These are phyloP conservation scores for Neoboletus brunneissimus DNA, from an alignment of 768 basidiomycete species.

Conservation along the genomic window DNA sequence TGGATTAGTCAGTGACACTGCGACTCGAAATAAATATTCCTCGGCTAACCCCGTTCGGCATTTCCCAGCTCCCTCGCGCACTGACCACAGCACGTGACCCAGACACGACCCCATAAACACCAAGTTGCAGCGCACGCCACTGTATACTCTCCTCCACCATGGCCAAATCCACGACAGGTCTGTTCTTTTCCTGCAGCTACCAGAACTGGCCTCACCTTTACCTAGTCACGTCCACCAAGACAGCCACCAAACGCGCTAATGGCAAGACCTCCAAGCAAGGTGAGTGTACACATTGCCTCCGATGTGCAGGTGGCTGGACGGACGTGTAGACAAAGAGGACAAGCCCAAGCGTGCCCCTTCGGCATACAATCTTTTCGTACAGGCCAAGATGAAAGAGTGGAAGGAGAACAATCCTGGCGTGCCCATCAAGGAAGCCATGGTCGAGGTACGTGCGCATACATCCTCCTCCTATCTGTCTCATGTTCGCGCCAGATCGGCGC, in stretches of 20 bases:
- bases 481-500: slow-evolving; percentile 44
- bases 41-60: slow-evolving; percentile 14
- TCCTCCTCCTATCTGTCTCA: slow-evolving; percentile 7
- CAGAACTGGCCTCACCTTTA: slow-evolving; percentile 1
- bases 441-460: slow-evolving; percentile 31
- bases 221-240: slow-evolving; percentile 52
- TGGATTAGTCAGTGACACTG: not conserved
- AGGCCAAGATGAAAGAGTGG: slow-evolving; percentile 56
- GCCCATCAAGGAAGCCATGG: slow-evolving; percentile 55
- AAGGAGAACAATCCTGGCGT: slow-evolving; percentile 48
- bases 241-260: slow-evolving; percentile 54
- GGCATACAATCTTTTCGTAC: slow-evolving; percentile 58
- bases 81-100: slow-evolving; percentile 29
- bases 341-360: slow-evolving; percentile 58
- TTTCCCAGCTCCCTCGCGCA: slow-evolving; percentile 10
- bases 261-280: slow-evolving; percentile 41
- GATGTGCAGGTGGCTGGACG: not conserved
- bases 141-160: slow-evolving; percentile 32
- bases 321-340: slow-evolving; percentile 35
- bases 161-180: slow-evolving; percentile 53
- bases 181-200: slow-evolving; percentile 3
- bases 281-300: slow-evolving; percentile 17
- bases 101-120: slow-evolving; percentile 27
- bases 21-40: slow-evolving; percentile 22
- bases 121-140: not conserved